phyloP scores from a whole-genome alignment of 495 filamentous ascomycete genomes.

The Xylaria grammica region DNA sequence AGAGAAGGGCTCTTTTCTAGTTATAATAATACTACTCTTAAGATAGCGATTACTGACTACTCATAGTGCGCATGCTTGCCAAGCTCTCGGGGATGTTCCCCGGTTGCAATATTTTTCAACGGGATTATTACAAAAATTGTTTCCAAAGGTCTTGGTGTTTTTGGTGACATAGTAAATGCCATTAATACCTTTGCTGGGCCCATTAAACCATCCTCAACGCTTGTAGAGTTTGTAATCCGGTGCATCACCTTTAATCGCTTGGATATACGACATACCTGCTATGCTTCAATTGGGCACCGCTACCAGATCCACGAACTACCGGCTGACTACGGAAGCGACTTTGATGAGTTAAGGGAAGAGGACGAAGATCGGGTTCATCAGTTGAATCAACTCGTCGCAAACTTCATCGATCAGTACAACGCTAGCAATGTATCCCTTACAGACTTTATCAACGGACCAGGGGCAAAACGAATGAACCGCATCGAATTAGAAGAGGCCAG shows the following conservation, averaged over 20 bases:
- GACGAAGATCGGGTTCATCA: neutral
- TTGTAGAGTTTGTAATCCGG: neutral
- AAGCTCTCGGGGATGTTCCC: neutral
- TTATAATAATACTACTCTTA: neutral
- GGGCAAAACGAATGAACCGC: neutral
- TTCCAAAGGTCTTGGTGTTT: too few species aligned
- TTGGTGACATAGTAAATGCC: neutral
- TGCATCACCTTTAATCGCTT: neutral
- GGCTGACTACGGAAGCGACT: conserved; percentile 3
- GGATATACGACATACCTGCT: conserved; percentile 4
- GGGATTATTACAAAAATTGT: too few species aligned
- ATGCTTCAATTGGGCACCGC: neutral
- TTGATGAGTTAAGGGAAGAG: conserved; percentile 9
- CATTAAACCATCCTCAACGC: neutral
- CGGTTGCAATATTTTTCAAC: neutral
- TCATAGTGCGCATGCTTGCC: neutral
- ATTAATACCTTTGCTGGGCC: neutral
- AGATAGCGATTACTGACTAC: neutral
- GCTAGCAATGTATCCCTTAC: neutral
- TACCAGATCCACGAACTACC: neutral
- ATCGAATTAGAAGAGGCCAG: neutral
- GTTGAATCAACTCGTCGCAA: neutral
- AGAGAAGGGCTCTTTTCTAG: too few species aligned
- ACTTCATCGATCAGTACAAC: neutral
- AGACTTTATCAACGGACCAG: neutral